phyloP scores from a whole-genome alignment of 2,329 filamentous ascomycete species.

The Arthroderma sp. region DNA sequence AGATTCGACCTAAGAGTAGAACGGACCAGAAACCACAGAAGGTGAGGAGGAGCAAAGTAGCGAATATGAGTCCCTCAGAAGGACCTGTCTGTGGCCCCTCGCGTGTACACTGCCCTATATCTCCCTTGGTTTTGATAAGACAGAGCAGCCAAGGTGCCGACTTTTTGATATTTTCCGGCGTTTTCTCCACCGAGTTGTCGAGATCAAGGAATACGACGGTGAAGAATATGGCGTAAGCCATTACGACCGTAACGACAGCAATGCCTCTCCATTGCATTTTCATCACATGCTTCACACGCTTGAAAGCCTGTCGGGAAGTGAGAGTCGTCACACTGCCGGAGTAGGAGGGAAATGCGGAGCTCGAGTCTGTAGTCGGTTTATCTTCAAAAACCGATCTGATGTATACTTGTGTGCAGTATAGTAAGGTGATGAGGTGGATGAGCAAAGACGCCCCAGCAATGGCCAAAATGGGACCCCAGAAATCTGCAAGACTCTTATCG shows the following conservation, averaged over 20 bases:
- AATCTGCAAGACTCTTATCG: slow-evolving; percentile 63
- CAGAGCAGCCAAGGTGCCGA: slow-evolving; percentile 60
- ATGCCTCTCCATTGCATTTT: slow-evolving; percentile 92
- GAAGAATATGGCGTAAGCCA: slow-evolving; percentile 88
- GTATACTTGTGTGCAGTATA: slow-evolving; percentile 92
- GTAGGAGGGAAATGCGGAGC: slow-evolving; percentile 63
- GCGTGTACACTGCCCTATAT: slow-evolving; percentile 56
- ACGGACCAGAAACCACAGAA: slow-evolving; percentile 80
- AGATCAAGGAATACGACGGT: slow-evolving; percentile 81
- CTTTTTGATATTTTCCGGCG: slow-evolving; percentile 43
- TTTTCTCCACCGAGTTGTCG: slow-evolving; percentile 55
- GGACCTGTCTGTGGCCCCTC: slow-evolving; percentile 53
- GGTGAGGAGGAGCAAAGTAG: slow-evolving; percentile 69
- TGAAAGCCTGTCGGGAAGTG: slow-evolving; percentile 76
- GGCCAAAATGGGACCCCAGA: slow-evolving; percentile 79
- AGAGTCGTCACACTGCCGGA: slow-evolving; percentile 64
- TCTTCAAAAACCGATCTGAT: slow-evolving; percentile 69
- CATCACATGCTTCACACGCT: slow-evolving; percentile 72
- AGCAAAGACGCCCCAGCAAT: slow-evolving; percentile 66
- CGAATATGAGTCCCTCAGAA: slow-evolving; percentile 62
- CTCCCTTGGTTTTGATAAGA: slow-evolving; percentile 44
- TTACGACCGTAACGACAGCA: slow-evolving; percentile 75
- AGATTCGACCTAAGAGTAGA: slow-evolving; percentile 65
- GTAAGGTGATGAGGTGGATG: slow-evolving; percentile 71
- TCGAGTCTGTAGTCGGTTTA: slow-evolving; percentile 54